Base-by-base conservation (phyloP, 805 yeast species). In the Monosporozyma unispora region DNA sequence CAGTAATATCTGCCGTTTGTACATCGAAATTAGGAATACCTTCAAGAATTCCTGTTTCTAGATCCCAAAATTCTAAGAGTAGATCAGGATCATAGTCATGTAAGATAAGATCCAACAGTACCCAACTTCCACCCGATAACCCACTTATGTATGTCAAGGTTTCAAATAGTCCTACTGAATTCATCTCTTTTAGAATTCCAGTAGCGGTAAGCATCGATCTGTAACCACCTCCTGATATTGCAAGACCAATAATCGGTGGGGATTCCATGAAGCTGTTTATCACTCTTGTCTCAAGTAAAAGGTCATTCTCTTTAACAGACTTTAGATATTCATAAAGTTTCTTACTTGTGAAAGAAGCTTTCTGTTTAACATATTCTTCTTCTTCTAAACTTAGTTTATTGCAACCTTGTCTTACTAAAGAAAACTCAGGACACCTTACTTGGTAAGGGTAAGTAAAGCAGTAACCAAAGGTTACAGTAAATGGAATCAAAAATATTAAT, bases 91-190 rank as follows among this genome's bases (percentile, higher is more conserved):
- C 54, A 57, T 71, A 74, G 54, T 72, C 70, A 54, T 73, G 63
- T 12, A 70, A 48, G 6, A 70, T 60, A 28, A 76, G 54, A 19
- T 77, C 74, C 43, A 82, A 75, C 1, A 83, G 77, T 8, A 81
- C 63, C 89, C 90, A 83, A 44, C 83, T 75, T 0, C 89, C 90
- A 1, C 89, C 89, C 2, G 87, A 81, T 1, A 81, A 73, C 0
- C 88, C 88, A 0, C 79, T 75, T 10, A 83, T 68, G 58, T 83
- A 82, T 14, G 76, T 67, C 0, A 80, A 51, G 7, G 77, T 66
- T 55, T 82, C 86, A 19, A 78, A 62, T 10, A 82, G 48, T 0
- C 84, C 84, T 21, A 47, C 46, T 7, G 53, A 47, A 2, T 60
- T 50, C 65, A 63, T 59, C 37, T 57, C 58, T 22, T 51, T 44